Conservation (phyloP, 495 filamentous ascomycete species). For the Parachaetomium inaequale region DNA sequence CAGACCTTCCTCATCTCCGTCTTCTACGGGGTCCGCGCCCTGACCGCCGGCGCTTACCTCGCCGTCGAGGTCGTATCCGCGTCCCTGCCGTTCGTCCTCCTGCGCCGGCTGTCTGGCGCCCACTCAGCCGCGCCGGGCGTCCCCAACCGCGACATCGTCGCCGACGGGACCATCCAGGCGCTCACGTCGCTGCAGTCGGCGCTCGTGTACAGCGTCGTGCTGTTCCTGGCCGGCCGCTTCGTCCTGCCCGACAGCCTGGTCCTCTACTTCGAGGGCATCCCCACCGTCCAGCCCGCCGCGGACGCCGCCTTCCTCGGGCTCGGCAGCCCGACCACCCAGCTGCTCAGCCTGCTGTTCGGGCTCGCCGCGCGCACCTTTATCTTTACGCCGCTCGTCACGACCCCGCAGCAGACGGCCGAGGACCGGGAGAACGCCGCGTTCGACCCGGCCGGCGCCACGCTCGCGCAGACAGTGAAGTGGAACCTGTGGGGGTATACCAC, state of each 20-base stretch:
- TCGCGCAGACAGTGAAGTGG: slow-evolving; percentile 58
- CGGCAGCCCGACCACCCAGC: slow-evolving; percentile 45
- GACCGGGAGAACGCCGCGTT: slow-evolving; percentile 42
- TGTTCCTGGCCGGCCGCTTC: slow-evolving; percentile 60
- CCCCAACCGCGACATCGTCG: slow-evolving; percentile 65
- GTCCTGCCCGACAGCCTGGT: slow-evolving; percentile 66
- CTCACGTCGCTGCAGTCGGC: slow-evolving; percentile 63
- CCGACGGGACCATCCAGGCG: slow-evolving; percentile 58
- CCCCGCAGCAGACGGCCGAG: slow-evolving; percentile 36
- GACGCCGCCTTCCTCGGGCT: slow-evolving; percentile 54
- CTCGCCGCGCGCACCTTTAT: slow-evolving; percentile 67
- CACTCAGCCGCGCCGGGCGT: slow-evolving; percentile 57
- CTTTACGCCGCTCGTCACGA: slow-evolving; percentile 63
- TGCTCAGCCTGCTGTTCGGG: slow-evolving; percentile 49
- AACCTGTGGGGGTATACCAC: slow-evolving; percentile 59
- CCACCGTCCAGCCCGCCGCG: slow-evolving; percentile 60
- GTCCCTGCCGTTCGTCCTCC: slow-evolving; percentile 64
- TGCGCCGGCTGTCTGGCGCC: slow-evolving; percentile 59
- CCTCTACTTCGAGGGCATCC: slow-evolving; percentile 64
- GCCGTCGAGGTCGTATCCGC: slow-evolving; percentile 62
- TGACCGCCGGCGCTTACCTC: slow-evolving; percentile 54
- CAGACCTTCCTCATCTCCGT: slow-evolving; percentile 64
- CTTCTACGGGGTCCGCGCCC: slow-evolving; percentile 66
- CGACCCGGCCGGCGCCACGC: slow-evolving; percentile 51
- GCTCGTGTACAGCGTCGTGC: slow-evolving; percentile 61